Base-by-base conservation (phyloP, 306 rosid species). In the Pueraria montana region DNA sequence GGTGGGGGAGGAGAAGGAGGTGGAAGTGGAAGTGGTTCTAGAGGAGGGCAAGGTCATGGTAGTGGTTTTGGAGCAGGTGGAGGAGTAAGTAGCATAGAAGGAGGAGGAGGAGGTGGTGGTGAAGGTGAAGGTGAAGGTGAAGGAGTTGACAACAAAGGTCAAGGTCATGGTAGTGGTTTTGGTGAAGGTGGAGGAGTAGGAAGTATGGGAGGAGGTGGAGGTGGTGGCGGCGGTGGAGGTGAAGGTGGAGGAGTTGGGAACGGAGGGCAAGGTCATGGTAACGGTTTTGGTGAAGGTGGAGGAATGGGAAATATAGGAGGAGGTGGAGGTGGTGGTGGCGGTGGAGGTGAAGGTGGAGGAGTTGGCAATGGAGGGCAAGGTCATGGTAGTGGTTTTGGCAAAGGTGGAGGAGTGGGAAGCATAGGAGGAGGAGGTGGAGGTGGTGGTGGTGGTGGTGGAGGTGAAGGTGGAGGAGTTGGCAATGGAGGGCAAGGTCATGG, bases 331-430 rank as follows among this genome's bases (percentile, higher is more conserved):
- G 83, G 87, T 67, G 84, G 86, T 3, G 85, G 87, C 58, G 84
- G 86, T 3, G 85, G 65, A 49, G 89, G 85, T 4, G 68, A 61
- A 23, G 82, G 85, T 4, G 84, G 70, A 63, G 89, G 85, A 1
- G 64, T 49, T 11, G 80, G 85, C 11, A 75, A 55, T n/a, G 87
- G 74, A 56, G 92, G 96, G 8, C 82, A 76, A 2, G 92, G 96
- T 55, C 76, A 84, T 30, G 92, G 96, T 1, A 84, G 83, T 40
- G 90, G 89, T 6, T 83, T 66, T 78, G 95, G 93, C 7, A 82
- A 5, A 7, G 90, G 92, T 1, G 72, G 11, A 1, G 90, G 94
- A 14, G 36, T 26, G 1, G 86, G 53, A 1, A 11, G 50, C 0
- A 66, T 48, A 8, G 90, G 86, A 38, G 89, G 86, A n/a, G 87